Evolutionary conservation across 2,329 filamentous ascomycete species (phyloP), one percentile per base, ranked within the genome.

Genomic region (Mycosphaerella arachidis): DNA sequence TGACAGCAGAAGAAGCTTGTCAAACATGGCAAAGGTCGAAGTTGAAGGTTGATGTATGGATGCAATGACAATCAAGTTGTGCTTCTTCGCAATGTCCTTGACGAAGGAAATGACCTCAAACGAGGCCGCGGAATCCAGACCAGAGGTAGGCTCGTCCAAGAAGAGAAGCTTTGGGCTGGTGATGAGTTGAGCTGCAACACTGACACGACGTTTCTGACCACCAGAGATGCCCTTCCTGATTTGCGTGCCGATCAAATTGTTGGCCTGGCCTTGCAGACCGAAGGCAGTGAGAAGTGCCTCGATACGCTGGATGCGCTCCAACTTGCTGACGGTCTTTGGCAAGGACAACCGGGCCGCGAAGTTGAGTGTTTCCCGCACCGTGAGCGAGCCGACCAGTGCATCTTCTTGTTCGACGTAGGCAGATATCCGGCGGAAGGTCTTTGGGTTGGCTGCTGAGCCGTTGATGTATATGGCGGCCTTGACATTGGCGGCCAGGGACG

Each of bases 371-470:
- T 95, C 91, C 30, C 83, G 80, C 8, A 93, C 89, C 0, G 91
- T 95, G 64, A 95, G 78, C 0, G 88, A 88, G 4, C 91, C 91
- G 54, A 93, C 88, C 12, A 95, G 80, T 0, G 90, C 87, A 77
- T 96, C 91, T 65, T 95, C 90, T 73, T 96, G 91, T 77, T 96
- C 91, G 24, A 95, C 91, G 70, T 92, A 95, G 51, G 85, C 85
- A 57, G 84, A 88, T 53, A 93, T 79, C 52, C 83, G 79, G 18
- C 85, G 84, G 66, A 93, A 88, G 0, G 78, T 77, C 7, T 78
- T 72, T 7, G 78, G 74, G 1, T 84, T 80, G 3, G 85, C 75
- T 4, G 75, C 69, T 1, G 70, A 72, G 31, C 88, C 88, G 72
- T 94, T 92, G 65, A 90, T 79, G 57, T 83, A 79, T 13, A 86